A percentile compares a stretch with the other conserved stretches of the same genome.
Evolutionary conservation across 2,329 filamentous ascomycete species (phyloP).

Genomic region (Trichoderma koningii): DNA sequence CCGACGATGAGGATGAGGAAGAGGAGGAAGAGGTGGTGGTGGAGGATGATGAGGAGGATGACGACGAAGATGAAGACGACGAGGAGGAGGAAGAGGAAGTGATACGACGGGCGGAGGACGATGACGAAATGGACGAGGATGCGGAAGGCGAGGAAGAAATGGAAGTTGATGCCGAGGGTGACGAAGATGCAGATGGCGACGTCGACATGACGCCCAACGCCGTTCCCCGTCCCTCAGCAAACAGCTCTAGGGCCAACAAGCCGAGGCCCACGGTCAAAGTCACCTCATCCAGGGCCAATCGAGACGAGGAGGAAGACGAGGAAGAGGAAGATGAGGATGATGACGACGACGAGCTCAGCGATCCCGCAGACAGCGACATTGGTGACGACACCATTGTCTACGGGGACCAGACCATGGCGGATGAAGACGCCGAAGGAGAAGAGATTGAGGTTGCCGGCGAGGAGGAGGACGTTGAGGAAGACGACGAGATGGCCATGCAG

Average conservation of each 20-base stretch:
- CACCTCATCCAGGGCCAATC: conserved; percentile 39
- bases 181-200: conserved; percentile 49
- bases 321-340: conserved; percentile 55
- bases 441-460: conserved; percentile 47
- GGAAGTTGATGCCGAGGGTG: conserved; percentile 50
- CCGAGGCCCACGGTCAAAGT: conserved; percentile 42
- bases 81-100: conserved; percentile 46
- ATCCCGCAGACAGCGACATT: conserved; percentile 54
- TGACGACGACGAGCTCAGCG: conserved; percentile 60
- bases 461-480: conserved; percentile 47
- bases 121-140: conserved; percentile 45
- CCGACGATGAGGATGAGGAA: conserved; percentile 47
- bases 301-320: conserved; percentile 48
- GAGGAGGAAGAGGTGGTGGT: conserved; percentile 51
- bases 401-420: conserved; percentile 50
- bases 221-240: conserved; percentile 43
- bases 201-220: conserved; percentile 48
- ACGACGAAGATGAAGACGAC: conserved; percentile 50
- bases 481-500: conserved; percentile 41
- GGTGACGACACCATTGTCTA: conserved; percentile 43
- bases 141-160: conserved; percentile 48
- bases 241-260: conserved; percentile 45
- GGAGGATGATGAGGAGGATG: conserved; percentile 45
- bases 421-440: conserved; percentile 53
- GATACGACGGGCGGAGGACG: conserved; percentile 33